Conservation (phyloP, 441 rosid species). For the Codiaeum variegatum region DNA sequence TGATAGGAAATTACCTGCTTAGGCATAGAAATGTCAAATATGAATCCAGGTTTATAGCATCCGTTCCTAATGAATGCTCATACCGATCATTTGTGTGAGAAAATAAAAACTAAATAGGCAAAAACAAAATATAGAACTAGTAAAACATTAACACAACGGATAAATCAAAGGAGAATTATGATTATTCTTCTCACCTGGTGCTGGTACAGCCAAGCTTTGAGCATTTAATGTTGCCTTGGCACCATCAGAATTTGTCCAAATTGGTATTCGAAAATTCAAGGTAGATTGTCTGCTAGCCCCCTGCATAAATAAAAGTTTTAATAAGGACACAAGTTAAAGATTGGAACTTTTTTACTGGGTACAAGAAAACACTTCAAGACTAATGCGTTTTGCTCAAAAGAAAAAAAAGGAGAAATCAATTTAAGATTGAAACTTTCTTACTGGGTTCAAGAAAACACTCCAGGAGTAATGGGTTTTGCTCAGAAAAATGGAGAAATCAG, state of each 20-base stretch:
- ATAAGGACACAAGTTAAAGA: neutral
- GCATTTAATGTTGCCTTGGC: conserved; percentile 59
- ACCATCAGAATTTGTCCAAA: conserved; percentile 53
- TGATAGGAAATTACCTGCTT: conserved; percentile 53
- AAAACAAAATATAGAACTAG: neutral
- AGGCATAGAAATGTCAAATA: neutral
- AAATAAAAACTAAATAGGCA: neutral
- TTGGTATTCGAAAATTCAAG: conserved; percentile 69
- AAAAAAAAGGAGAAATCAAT: too few species aligned
- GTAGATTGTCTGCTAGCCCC: conserved; percentile 45
- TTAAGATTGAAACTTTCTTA: too few species aligned
- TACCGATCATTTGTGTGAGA: neutral
- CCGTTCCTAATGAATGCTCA: neutral
- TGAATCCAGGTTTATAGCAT: neutral
- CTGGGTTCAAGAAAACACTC: too few species aligned
- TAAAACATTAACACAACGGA: neutral
- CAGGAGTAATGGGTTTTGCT: too few species aligned
- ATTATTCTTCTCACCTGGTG: conserved; percentile 49
- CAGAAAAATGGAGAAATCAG: too few species aligned
- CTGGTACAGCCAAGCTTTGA: conserved; percentile 43
- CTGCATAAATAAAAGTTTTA: conserved; percentile 34
- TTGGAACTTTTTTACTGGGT: too few species aligned
- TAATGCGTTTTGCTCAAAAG: too few species aligned
- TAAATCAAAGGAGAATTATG: neutral
- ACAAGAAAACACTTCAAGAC: too few species aligned